A percentile compares a stretch with the other conserved stretches of the same genome.
phyloP scores from a whole-genome alignment of 306 rosid genomes.

The peach (Prunus persica) region Prunus_persica_NCBIv2 NC_034016.1:12998501-12999000 shows the following conservation, averaged over 20 bases:
- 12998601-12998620: slow-evolving; percentile 73
- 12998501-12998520: background rate
- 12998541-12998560: background rate
- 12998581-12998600: background rate
- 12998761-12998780: background rate
- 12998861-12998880: slow-evolving; percentile 95
- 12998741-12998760: slow-evolving; percentile 96
- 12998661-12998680: slow-evolving; percentile 70
- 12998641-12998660: slow-evolving; percentile 41
- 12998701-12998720: slow-evolving; percentile 88
- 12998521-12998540: background rate
- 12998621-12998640: slow-evolving; percentile 59
- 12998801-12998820: background rate
- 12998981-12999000: background rate
- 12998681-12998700: slow-evolving; percentile 77
- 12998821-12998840: background rate
- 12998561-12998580: background rate
- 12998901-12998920: slow-evolving; percentile 84
- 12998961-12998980: background rate
- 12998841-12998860: slow-evolving; percentile 49
- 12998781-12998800: background rate
- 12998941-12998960: background rate
- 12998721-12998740: slow-evolving; percentile 88
- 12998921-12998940: slow-evolving; percentile 78
- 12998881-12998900: slow-evolving; percentile 68